phyloP scores from a whole-genome alignment of 345 rosid species.

The Eucalyptus regnans region DNA sequence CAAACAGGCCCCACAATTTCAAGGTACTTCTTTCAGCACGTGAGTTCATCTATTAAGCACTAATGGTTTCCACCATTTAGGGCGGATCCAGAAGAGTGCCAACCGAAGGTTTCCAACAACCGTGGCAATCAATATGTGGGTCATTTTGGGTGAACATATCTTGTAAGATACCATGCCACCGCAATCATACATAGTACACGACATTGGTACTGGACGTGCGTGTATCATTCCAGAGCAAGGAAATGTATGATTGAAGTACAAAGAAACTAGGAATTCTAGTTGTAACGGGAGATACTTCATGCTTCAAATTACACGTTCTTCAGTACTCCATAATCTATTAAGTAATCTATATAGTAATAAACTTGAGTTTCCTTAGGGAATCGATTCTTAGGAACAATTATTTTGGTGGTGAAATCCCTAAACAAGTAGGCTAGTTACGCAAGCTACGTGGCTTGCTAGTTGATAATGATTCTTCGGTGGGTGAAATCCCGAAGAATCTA shows the following conservation, averaged over 20 bases:
- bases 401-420: no score
- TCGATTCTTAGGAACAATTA: accelerated
- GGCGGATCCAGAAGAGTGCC: neutral
- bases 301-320: neutral
- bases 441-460: no score
- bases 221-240: accelerated
- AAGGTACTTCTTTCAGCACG: neutral
- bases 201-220: accelerated
- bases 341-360: no score
- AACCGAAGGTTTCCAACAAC: neutral
- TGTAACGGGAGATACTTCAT: accelerated
- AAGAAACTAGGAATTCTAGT: accelerated
- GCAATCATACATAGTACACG: neutral
- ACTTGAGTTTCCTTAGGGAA: neutral
- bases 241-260: accelerated
- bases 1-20: neutral
- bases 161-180: neutral
- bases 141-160: accelerated
- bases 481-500: no score
- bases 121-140: neutral
- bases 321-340: accelerated
- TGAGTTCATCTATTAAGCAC: neutral
- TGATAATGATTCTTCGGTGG: no score
- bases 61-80: neutral
- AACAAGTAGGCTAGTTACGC: no score